Percentiles rank a stretch among this genome's conserved stretches.
Conservation (phyloP, 2,329 filamentous ascomycete species). For the Pseudocercospora macadamiae region DNA sequence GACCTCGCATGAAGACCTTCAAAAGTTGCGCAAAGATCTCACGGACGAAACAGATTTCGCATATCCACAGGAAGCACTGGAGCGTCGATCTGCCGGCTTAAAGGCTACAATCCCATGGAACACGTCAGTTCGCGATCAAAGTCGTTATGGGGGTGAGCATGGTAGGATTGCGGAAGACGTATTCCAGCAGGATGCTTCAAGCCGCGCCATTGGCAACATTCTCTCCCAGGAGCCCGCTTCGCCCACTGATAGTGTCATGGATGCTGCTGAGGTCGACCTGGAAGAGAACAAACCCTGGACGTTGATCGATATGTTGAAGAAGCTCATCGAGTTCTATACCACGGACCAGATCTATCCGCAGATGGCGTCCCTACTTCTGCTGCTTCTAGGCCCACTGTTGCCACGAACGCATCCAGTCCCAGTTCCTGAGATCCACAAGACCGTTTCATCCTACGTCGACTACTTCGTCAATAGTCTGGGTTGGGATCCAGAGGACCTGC, state of each 20-base stretch:
- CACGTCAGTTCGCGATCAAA: not conserved
- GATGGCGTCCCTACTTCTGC: conserved; percentile 50
- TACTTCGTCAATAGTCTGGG: conserved; percentile 42
- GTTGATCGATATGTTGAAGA: conserved; percentile 47
- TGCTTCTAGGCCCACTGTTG: conserved; percentile 51
- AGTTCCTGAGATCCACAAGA: conserved; percentile 36
- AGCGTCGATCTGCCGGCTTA: not conserved
- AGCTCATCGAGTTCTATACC: conserved; percentile 48
- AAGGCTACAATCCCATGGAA: not conserved
- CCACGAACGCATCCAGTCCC: conserved; percentile 44
- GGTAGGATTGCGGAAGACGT: not conserved
- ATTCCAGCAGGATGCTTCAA: conserved; percentile 1
- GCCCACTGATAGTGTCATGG: conserved; percentile 15
- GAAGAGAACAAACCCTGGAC: conserved; percentile 41
- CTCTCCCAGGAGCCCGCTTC: conserved; percentile 4
- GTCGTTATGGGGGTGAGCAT: not conserved
- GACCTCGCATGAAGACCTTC: conserved; percentile 15
- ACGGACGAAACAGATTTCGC: conserved; percentile 14
- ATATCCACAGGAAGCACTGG: not conserved
- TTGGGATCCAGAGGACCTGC: conserved; percentile 37
- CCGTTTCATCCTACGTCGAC: conserved; percentile 45
- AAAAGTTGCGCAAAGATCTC: conserved; percentile 5
- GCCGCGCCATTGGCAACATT: conserved; percentile 14
- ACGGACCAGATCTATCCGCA: conserved; percentile 49
- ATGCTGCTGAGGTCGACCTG: conserved; percentile 28